Evolutionary conservation across 1,284 basidiomycete genomes (phyloP), one percentile per base, ranked within the genome.

Genomic region (Trichosporon sp.): DNA sequence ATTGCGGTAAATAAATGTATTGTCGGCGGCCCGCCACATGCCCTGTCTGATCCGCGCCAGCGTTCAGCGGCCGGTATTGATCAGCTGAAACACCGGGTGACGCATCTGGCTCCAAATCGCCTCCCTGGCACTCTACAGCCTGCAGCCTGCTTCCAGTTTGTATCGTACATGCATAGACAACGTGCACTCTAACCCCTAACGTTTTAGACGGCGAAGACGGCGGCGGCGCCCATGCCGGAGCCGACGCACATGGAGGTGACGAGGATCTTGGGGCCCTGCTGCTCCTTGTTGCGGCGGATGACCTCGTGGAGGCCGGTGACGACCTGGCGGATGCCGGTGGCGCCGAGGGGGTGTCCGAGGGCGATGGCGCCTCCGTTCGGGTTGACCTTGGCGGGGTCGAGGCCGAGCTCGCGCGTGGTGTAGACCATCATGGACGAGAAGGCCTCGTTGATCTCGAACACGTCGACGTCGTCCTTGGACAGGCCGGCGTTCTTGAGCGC

Each of bases 391-490:
- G 89, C 87, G 70, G 86, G 87, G 23, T 89, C 87, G 70, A 95
- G 84, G 25, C 86, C 87, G 21, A 96, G 86, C 75, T 88, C 84
- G 71, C 90, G 88, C 32, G 92, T 84, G 67, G 87, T 89, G 81
- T 95, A 93, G 1, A 92, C 88, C 72, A 88, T 91, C 85, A 92
- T 91, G 0, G 91, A 92, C n/a, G 92, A 91, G 75, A 93, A 93
- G 0, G 92, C 92, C 70, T 95, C 93, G 80, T 95, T 95, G 75
- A 84, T 83, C 76, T 96, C 93, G 84, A 86, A 96, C 78, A 95
- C 91, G 84, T 95, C 92, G 74, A 95, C 85, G 73, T 95, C 93
- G 66, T 87, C 85, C 72, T 85, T 85, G 58, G 81, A 81, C 67
- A 95, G 84, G 9, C 92, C 91, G 1, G 87, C 85, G 78, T 89